Base-by-base conservation (phyloP, 495 filamentous ascomycete genomes). In the Daldinia concentrica region DNA sequence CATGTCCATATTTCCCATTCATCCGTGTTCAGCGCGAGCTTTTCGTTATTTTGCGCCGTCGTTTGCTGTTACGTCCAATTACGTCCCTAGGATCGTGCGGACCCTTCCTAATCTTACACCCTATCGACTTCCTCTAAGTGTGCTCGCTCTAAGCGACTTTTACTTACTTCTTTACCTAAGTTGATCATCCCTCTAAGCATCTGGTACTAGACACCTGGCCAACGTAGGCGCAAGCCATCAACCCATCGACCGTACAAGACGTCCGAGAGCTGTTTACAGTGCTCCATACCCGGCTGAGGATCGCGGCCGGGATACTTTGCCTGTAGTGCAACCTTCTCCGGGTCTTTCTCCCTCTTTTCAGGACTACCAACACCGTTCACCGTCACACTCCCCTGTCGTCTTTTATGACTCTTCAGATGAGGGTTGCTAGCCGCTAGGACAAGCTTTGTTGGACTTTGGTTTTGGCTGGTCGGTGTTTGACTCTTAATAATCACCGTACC, bases 201-300 rank as follows among this genome's bases (percentile, higher is more conserved):
- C 12, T 32, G 12, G 12, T 14, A 32, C 27, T 52, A 73, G n/a
- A 60, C 57, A 30, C 54, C 62, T 9, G 88, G 86, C 95, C 95
- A 99, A 61, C 95, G 85, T 58, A 85, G 87, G 73, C 90, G 89
- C 74, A 98, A 79, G 14, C 93, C 94, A 66, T 96, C 92, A 1
- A 91, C 86, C 95, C 95, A 99, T 24, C 95, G 87, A 45, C 88
- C 84, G 80, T 97, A 98, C 19, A 99, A 86, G 29, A 97, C 90
- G 80, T 98, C 94, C 11, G 92, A 91, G 27, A 99, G 81, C 77
- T 94, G 89, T 75, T 92, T 93, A 62, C 91, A 92, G 78, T 97
- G 93, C 77, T 97, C 93, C 93, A 97, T 94, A 4, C 93, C 94
- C 5, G 89, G 85, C 51, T 86, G 82, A 24, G 86, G 67, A 1